Percentiles rank a stretch among this genome's conserved stretches.
phyloP scores from a whole-genome alignment of 805 yeast species.

The Clavispora phyllophila region DNA sequence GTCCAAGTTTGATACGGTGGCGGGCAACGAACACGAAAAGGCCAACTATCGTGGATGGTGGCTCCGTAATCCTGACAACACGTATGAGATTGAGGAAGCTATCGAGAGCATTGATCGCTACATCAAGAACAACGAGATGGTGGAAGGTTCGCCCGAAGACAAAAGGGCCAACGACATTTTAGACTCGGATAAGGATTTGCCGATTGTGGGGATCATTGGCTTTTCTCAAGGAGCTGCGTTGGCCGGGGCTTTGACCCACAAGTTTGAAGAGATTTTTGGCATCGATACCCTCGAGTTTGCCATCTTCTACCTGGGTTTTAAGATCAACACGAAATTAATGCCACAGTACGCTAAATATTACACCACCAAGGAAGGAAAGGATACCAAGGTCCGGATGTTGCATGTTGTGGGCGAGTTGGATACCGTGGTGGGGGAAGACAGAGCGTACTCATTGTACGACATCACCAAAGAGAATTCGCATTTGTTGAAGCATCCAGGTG shows the following conservation, averaged over 20 bases:
- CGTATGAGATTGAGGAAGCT: constrained; percentile 43
- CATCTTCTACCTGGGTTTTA: constrained; percentile 66
- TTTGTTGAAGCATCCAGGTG: constrained; percentile 85
- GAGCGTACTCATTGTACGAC: constrained; percentile 56
- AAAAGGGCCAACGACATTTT: constrained; percentile 13
- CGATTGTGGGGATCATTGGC: constrained; percentile 85
- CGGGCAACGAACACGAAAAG: constrained; percentile 27
- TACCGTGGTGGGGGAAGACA: constrained; percentile 71
- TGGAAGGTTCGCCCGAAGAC: constrained; percentile 23
- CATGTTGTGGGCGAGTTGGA: constrained; percentile 86
- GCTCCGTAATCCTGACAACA: constrained; percentile 48
- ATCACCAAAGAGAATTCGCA: constrained; percentile 41
- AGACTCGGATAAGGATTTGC: constrained; percentile 29
- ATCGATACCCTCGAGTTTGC: constrained; percentile 55
- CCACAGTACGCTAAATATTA: constrained; percentile 21
- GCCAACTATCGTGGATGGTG: constrained; percentile 69
- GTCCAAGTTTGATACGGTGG: constrained; percentile 41
- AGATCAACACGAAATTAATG: constrained; percentile 27
- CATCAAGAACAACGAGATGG: constrained; percentile 51
- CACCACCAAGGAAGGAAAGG: constrained; percentile 10
- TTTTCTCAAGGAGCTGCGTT: constrained; percentile 95
- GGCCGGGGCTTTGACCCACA: constrained; percentile 62
- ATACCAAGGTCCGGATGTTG: constrained; percentile 34
- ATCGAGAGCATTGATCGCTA: constrained; percentile 44
- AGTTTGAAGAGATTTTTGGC: constrained; percentile 51